These are phyloP conservation scores for Ogataea methylovora DNA, from an alignment of 805 yeast species.

Conservation along the genomic window DNA sequence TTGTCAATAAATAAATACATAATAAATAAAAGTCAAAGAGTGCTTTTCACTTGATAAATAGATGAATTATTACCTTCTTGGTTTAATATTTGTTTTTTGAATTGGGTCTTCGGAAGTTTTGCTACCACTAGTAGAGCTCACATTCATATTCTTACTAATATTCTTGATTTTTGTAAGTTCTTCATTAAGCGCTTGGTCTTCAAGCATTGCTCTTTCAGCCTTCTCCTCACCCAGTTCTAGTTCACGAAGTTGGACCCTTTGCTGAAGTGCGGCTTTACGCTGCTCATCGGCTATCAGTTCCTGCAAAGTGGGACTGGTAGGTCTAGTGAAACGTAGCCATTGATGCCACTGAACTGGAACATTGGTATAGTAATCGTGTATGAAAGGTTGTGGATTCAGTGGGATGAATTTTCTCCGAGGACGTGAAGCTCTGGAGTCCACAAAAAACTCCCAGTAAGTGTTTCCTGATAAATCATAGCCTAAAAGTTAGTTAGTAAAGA, in stretches of 20 bases:
- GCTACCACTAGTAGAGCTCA: background rate
- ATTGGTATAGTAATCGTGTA: constrained; percentile 51
- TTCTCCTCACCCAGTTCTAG: constrained; percentile 24
- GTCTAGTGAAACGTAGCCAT: constrained; percentile 67
- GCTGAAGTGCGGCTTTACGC: constrained; percentile 46
- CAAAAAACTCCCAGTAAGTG: constrained; percentile 75
- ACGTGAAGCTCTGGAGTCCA: constrained; percentile 38
- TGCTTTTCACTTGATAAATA: too few relatives aligned
- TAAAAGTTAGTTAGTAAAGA: too few relatives aligned
- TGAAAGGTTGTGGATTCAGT: constrained; percentile 33
- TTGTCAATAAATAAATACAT: too few relatives aligned
- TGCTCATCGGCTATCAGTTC: constrained; percentile 54
- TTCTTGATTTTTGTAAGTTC: constrained; percentile 3
- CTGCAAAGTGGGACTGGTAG: constrained; percentile 49
- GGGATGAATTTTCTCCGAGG: constrained; percentile 63
- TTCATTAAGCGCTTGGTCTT: constrained; percentile 1
- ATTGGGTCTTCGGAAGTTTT: constrained; percentile 20
- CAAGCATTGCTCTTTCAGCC: background rate
- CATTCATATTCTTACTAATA: background rate
- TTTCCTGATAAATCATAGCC: constrained; percentile 81
- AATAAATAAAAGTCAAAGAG: too few relatives aligned
- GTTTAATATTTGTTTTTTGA: constrained; percentile 26
- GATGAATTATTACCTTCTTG: constrained; percentile 13
- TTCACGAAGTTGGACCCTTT: constrained; percentile 40
- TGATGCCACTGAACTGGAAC: constrained; percentile 72